phyloP scores from a whole-genome alignment of 805 yeast species.

The Zygotorulaspora sp. region DNA sequence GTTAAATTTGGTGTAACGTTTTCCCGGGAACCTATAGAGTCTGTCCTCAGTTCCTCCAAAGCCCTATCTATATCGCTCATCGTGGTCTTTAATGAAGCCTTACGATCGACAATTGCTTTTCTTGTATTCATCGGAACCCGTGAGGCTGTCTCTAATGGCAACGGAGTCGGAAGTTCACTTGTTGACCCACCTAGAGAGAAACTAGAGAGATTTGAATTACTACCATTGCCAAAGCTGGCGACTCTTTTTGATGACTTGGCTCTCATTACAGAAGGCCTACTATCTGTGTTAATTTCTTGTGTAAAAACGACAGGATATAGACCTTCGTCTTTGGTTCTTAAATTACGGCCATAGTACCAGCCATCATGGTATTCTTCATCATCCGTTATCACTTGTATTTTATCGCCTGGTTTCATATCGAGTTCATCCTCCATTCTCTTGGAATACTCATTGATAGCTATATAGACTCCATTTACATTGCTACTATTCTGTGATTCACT shows the following conservation, averaged over 20 bases:
- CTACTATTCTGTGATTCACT: slow-evolving; percentile 10
- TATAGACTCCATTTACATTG: slow-evolving; percentile 31
- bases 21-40: slow-evolving; percentile 20
- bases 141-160: slow-evolving; percentile 26
- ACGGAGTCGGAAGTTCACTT: slow-evolving; percentile 29
- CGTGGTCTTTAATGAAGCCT: slow-evolving; percentile 47
- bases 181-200: slow-evolving; percentile 18
- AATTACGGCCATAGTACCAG: slow-evolving; percentile 89
- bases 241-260: slow-evolving; percentile 55
- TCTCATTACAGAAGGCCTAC: slow-evolving; percentile 44
- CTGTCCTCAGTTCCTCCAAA: slow-evolving; percentile 52
- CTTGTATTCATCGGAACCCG: slow-evolving; percentile 10
- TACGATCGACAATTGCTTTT: slow-evolving; percentile 24
- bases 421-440: slow-evolving; percentile 90
- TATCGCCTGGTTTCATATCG: slow-evolving; percentile 74
- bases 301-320: slow-evolving; percentile 90
- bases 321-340: slow-evolving; percentile 71
- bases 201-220: slow-evolving; percentile 18
- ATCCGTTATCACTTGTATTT: slow-evolving; percentile 82
- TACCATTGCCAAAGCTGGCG: slow-evolving; percentile 27
- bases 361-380: slow-evolving; percentile 94
- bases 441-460: slow-evolving; percentile 79
- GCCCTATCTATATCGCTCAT: slow-evolving; percentile 73
- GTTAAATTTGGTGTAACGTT: slow-evolving; percentile 11
- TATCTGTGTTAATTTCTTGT: slow-evolving; percentile 41